A percentile compares a stretch with the other conserved stretches of the same genome.
Conservation (phyloP, 441 rosid genomes). For the Arabidopsis lyrata region DNA sequence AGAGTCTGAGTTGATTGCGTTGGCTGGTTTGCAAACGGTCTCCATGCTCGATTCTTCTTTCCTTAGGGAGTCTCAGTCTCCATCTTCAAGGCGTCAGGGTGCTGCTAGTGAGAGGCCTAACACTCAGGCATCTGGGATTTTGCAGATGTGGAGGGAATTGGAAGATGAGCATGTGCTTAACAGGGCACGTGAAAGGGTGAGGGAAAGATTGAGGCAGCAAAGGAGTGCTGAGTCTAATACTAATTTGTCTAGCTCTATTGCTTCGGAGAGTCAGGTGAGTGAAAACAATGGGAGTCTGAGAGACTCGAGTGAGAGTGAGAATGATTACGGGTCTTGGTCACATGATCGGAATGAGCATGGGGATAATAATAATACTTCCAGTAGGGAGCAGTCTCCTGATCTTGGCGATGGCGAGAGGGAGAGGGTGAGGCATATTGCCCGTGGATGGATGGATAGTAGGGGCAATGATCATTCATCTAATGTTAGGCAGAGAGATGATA, state of each 20-base stretch:
- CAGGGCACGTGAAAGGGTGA: constrained; percentile 72
- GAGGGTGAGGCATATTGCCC: constrained; percentile 88
- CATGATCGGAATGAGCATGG: constrained; percentile 11
- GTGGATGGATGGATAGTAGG: constrained; percentile 94
- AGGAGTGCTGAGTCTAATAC: constrained; percentile 51
- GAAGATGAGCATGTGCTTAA: constrained; percentile 86
- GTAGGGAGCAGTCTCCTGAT: constrained; percentile 96
- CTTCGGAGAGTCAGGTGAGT: constrained; percentile 65
- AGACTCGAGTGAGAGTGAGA: constrained; percentile 85
- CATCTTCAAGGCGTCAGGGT: constrained; percentile 70
- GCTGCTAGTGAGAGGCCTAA: constrained; percentile 66
- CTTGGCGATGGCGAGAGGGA: constrained; percentile 92
- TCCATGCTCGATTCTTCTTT: constrained; percentile 91
- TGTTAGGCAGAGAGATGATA: constrained; percentile 63
- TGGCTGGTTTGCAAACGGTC: constrained; percentile 88
- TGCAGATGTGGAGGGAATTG: constrained; percentile 95
- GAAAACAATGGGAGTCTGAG: constrained; percentile 73
- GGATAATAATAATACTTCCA: constrained; percentile 32
- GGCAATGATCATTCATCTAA: constrained; percentile 71
- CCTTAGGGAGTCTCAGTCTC: constrained; percentile 81
- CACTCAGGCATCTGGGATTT: constrained; percentile 75
- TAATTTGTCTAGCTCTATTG: constrained; percentile 52
- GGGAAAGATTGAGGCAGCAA: constrained; percentile 64
- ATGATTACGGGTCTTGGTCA: constrained; percentile 63
- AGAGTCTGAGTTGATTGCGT: constrained; percentile 86